Evolutionary conservation across 2,329 filamentous ascomycete species (phyloP), one percentile per base, ranked within the genome.

Genomic region (Fusarium sp.): DNA sequence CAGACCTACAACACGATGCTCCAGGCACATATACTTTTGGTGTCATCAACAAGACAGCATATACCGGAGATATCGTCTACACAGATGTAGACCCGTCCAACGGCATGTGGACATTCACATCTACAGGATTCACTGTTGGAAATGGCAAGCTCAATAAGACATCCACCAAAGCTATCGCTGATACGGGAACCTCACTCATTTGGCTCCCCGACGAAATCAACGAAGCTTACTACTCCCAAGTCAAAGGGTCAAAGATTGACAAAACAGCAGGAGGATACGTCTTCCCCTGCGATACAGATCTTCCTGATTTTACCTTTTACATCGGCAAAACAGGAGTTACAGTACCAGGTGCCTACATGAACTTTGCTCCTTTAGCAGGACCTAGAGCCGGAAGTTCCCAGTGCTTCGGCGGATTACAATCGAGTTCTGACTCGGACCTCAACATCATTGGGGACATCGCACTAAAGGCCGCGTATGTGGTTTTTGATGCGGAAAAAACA

Each of bases 1-100:
- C 90, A 16, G 86, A 91, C 64, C 83, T 95, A 37, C 87, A 87
- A 71, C 84, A 87, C 66, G 83, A 77, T 21, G 68, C 73, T 3
- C 66, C 77, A 5, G 92, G 92, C 37, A 85, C 86, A 46, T 94
- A 93, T 80, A 90, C 93, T 74, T 94, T 94, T 76, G 92, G 92
- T 64, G 84, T 80, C 68, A 89, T 94, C 74, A 90, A 94, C 78
- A 75, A 74, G 2, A 81, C 80, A 56, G 89, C 92, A 73, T 92
- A 91, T 77, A 82, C 77, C 4, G 92, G 91, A 42, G 72, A 84
- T 2, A 84, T 94, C 73, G 79, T 84, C 20, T 93, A 89, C 76
- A 83, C 89, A 27, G 81, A 85, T 14, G 84, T 93, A 66, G 87
- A 93, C 76, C 84, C 69, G 73, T 82, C 81, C 40, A 78, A 88